Conservation (phyloP, 2,329 filamentous ascomycete genomes). For the Ustulina deusta region DNA sequence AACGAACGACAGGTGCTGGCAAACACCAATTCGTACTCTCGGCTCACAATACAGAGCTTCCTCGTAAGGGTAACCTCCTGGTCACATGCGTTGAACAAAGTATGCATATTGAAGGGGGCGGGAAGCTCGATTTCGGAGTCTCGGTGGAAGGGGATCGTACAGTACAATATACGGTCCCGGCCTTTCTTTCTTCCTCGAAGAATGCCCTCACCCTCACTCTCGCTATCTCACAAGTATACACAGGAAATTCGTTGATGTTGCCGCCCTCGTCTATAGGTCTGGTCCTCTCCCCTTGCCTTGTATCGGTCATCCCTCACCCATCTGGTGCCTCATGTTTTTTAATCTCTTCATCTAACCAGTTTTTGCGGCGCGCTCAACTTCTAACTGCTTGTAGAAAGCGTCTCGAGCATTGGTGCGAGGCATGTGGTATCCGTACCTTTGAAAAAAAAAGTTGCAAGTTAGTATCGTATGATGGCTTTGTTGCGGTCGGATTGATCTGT, state of each 20-base stretch:
- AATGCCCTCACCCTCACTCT: slow-evolving; percentile 34
- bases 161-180: slow-evolving; percentile 43
- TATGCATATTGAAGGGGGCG: slow-evolving; percentile 4
- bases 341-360: slow-evolving; percentile 33
- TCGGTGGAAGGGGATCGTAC: slow-evolving; percentile 41
- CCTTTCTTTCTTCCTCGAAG: slow-evolving; percentile 32
- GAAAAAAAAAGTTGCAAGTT: slow-evolving; percentile 31
- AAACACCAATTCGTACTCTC: neutral
- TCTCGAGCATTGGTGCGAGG: slow-evolving; percentile 70
- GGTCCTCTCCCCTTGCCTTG: slow-evolving; percentile 1
- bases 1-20: neutral
- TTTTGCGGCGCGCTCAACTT: slow-evolving; percentile 64
- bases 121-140: slow-evolving; percentile 42
- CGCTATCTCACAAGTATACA: slow-evolving; percentile 36
- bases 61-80: no score
- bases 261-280: slow-evolving; percentile 40
- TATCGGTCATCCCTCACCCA: slow-evolving; percentile 4
- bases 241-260: slow-evolving; percentile 27
- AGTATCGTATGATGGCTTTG: slow-evolving; percentile 22
- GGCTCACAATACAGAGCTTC: neutral
- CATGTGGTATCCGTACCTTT: slow-evolving; percentile 72
- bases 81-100: slow-evolving; percentile 6
- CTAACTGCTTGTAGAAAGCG: slow-evolving; percentile 68
- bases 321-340: neutral
- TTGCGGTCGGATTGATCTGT: neutral